Base-by-base conservation (phyloP, 1,284 basidiomycete genomes). In the Trametes hirsuta region DNA sequence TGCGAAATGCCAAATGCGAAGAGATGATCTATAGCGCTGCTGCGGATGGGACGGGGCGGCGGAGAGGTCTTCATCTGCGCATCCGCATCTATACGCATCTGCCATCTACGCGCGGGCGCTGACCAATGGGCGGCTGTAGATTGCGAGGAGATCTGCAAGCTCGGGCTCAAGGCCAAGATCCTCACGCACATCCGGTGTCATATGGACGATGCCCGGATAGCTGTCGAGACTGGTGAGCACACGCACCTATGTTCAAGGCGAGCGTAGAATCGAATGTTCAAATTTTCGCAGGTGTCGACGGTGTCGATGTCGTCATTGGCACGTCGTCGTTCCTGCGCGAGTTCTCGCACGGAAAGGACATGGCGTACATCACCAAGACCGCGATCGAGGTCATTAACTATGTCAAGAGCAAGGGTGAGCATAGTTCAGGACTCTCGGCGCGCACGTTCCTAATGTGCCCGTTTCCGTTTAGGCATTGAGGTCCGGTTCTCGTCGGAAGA, bases 311-410 rank as follows among this genome's bases (percentile, higher is more conserved):
- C 70, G 97, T 99, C 76, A 99, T 99, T 71, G 97, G 97, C 54
- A 99, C 97, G 2, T 98, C 95, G 45, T 98, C 95, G 58, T 99
- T 98, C 90, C 87, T 99, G 58, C 92, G 97, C 67, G 96, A 99
- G 79, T 98, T 97, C 84, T 98, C 97, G 46, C 97, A 99, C 78
- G 97, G 97, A 72, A 99, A 99, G 87, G 97, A 99, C 78, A 99
- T 99, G 94, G 84, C 95, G 55, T 99, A 98, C 82, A 99, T 99
- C 80, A 98, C 97, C 84, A 98, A 98, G 86, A 93, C 90, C 39
- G 92, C 97, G 63, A 95, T 98, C 72, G 97, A 98, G 79, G 97
- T 99, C 70, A 99, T 99, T 78, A 88, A 98, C 74, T 99, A 93
- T 71, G 97, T 99, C 84, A 99, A 99, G 87, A 95, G 92, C 82